These are phyloP conservation scores for Luzula sylvatica DNA, from an alignment of 176 grass and related monocot genomes.

Conservation along the genomic window DNA sequence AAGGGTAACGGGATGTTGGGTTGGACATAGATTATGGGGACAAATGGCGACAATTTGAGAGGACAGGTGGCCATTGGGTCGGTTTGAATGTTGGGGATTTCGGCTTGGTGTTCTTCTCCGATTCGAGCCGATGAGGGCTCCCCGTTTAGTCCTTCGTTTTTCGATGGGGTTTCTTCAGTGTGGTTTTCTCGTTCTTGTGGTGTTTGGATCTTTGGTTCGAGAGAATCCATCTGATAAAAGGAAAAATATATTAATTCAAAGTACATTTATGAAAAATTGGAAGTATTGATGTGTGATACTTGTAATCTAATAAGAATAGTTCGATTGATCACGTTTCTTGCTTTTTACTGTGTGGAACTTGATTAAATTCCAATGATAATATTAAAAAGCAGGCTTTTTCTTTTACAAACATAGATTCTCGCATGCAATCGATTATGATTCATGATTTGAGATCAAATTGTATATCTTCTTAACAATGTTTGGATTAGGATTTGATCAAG, in stretches of 20 bases:
- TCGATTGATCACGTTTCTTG: too few relatives aligned
- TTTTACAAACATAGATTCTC: too few relatives aligned
- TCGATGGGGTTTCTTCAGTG: conserved; percentile 36
- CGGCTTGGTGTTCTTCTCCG: conserved; percentile 75
- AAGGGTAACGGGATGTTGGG: conserved; percentile 42
- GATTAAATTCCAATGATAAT: too few relatives aligned
- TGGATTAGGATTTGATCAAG: not conserved
- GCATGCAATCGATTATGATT: too few relatives aligned
- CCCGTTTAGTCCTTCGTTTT: conserved; percentile 45
- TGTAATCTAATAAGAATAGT: too few relatives aligned
- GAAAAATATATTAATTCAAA: too few relatives aligned
- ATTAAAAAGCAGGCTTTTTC: too few relatives aligned
- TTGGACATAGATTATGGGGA: conserved; percentile 53
- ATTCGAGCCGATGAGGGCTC: conserved; percentile 54
- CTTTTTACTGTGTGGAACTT: too few relatives aligned
- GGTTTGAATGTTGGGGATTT: conserved; percentile 37
- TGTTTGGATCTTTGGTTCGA: conserved; percentile 46
- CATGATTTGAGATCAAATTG: too few relatives aligned
- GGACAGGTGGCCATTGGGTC: conserved; percentile 30
- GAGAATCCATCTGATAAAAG: conserved; percentile 43
- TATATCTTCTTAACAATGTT: too few relatives aligned
- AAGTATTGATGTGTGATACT: too few relatives aligned
- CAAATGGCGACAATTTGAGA: conserved; percentile 38
- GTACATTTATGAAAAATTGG: too few relatives aligned
- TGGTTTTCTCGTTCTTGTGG: conserved; percentile 12